phyloP scores from a whole-genome alignment of 257 asterid species.

The Asclepias syriaca region DNA sequence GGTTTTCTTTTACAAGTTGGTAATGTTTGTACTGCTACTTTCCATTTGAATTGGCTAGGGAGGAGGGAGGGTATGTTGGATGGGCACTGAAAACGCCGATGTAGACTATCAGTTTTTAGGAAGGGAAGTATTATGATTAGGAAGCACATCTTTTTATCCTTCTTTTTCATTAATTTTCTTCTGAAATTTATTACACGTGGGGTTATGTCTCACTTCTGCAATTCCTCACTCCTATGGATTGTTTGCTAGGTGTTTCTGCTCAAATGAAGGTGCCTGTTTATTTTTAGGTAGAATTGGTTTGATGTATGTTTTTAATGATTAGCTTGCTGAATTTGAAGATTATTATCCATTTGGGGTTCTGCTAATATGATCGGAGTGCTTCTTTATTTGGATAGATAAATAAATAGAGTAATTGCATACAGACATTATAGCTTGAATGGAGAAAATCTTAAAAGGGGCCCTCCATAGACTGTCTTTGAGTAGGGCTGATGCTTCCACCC shows the following conservation, averaged over 20 bases:
- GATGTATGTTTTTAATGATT: no score
- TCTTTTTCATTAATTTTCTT: background rate
- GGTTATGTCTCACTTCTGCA: no score
- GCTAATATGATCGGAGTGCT: no score
- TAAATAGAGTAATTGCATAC: background rate
- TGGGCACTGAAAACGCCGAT: background rate
- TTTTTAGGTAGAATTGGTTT: no score
- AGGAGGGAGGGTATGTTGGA: background rate
- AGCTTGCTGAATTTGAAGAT: no score
- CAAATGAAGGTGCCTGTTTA: no score
- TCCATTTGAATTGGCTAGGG: slow-evolving; percentile 2
- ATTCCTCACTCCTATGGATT: no score
- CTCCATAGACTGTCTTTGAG: slow-evolving; percentile 48
- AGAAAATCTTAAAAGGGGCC: background rate
- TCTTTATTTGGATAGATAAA: no score
- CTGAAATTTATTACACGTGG: no score
- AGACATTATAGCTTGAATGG: background rate
- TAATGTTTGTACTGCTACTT: slow-evolving; percentile 11
- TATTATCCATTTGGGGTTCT: no score
- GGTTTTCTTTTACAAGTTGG: background rate
- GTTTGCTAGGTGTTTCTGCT: no score
- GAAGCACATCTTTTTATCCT: background rate
- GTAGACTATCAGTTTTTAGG: background rate
- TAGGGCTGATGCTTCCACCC: slow-evolving; percentile 92
- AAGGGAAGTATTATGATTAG: background rate